These are phyloP conservation scores for Exobasidium rhododendri DNA, from an alignment of 1,284 basidiomycete genomes.

Conservation along the genomic window DNA sequence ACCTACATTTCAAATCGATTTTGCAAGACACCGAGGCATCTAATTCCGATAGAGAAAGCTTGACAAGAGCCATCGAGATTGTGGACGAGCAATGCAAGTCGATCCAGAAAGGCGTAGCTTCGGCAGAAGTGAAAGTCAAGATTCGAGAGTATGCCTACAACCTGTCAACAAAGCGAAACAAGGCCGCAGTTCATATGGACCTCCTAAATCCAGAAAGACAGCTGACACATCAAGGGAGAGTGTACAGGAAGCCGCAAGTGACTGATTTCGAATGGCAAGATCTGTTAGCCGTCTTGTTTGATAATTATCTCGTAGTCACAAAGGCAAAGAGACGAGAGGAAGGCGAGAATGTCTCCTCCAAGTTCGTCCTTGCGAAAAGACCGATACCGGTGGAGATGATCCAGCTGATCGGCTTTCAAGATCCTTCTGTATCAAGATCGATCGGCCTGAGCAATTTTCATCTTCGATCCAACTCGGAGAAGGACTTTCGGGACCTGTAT, in stretches of 20 bases:
- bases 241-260: constrained; percentile 47
- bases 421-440: constrained; percentile 40
- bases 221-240: constrained; percentile 40
- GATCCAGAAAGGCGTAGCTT: constrained; percentile 45
- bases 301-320: constrained; percentile 50
- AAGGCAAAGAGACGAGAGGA: constrained; percentile 36
- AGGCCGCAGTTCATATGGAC: constrained; percentile 37
- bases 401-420: constrained; percentile 40
- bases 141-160: constrained; percentile 44
- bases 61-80: constrained; percentile 42
- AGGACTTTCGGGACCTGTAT: constrained; percentile 43
- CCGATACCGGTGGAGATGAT: constrained; percentile 51
- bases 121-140: constrained; percentile 45
- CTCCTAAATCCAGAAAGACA: constrained; percentile 43
- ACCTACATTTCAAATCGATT: constrained; percentile 79
- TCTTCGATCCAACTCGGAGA: constrained; percentile 27
- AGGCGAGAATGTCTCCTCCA: constrained; percentile 21
- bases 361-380: constrained; percentile 41
- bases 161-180: constrained; percentile 40
- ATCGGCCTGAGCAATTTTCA: constrained; percentile 45
- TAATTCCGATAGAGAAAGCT: constrained; percentile 36
- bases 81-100: constrained; percentile 50
- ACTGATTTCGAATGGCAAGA: constrained; percentile 53
- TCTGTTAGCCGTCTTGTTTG: constrained; percentile 46
- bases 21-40: constrained; percentile 56